Base-by-base conservation (phyloP, 345 rosid species). In the Brassica rapa region DNA sequence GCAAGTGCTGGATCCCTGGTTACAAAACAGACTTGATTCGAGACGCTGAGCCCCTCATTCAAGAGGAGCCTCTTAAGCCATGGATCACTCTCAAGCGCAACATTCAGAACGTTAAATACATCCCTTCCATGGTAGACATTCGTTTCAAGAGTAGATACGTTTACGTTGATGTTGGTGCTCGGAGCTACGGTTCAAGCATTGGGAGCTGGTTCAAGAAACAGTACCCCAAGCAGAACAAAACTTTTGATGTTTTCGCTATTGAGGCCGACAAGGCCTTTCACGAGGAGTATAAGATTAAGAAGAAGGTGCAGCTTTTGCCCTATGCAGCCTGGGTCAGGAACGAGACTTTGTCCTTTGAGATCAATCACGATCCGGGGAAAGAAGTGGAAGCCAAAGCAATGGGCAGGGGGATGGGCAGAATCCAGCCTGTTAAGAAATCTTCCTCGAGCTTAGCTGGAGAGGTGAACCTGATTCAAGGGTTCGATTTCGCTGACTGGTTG, bases 321-420 rank as follows among this genome's bases (percentile, higher is more conserved):
- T 93, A 88, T 19, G 99, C 98, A 0, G 99, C 99, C 0, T 96
- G 98, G 99, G 93, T 96, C 81, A 89, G 83, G 87, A 96, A 93
- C n/a, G 99, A 96, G 85, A 91, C 97, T 0, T 80, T 96, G 77
- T 82, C 88, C 0, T 96, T 93, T 15, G 97, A 93, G 85, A 89
- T 96, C 1, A 88, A 91, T 75, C 83, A 84, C 1, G 99, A 93
- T 74, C 98, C 90, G 0, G 96, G 96, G 29, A 78, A 85, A 75
- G 89, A 89, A 68, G 80, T 81, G 0, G 89, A 89, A 66, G 83
- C 85, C 0, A 83, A 83, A 79, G 92, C 80, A 12, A 82, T 81
- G 73, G 94, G 93, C 19, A 84, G 98, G 77, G 99, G 99, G 72
- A 96, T 96, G 99, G 99, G 99, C 27, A 90, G 99, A 77, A 96